A percentile compares a stretch with the other conserved stretches of the same genome.
Evolutionary conservation across 1,284 basidiomycete species (phyloP).

Genomic region (Naganishia sp.): DNA sequence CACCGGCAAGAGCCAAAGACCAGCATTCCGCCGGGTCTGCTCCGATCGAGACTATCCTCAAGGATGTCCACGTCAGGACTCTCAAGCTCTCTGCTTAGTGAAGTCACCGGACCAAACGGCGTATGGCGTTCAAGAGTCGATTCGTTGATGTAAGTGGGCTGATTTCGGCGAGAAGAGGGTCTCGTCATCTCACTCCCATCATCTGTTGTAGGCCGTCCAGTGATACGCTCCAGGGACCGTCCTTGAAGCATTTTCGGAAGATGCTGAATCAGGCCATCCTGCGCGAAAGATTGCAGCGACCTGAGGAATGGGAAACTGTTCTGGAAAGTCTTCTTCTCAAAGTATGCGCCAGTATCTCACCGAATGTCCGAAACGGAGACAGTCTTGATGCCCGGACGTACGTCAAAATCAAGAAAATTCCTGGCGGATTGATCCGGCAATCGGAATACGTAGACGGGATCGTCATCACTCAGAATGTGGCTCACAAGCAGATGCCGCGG

Average conservation of each 20-base stretch:
- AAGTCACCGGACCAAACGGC: slow-evolving; percentile 21
- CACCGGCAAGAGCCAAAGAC: background rate
- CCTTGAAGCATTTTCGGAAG: slow-evolving; percentile 79
- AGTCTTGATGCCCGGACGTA: slow-evolving; percentile 88
- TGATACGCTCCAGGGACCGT: slow-evolving; percentile 72
- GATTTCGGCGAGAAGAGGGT: background rate
- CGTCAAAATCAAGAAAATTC: slow-evolving; percentile 98
- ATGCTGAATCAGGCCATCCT: slow-evolving; percentile 74
- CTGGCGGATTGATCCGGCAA: slow-evolving; percentile 85
- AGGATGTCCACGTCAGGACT: slow-evolving; percentile 29
- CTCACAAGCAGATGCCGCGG: slow-evolving; percentile 73
- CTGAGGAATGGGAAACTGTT: slow-evolving; percentile 80
- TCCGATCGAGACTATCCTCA: slow-evolving; percentile 29
- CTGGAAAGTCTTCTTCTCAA: slow-evolving; percentile 64
- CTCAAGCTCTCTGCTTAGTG: slow-evolving; percentile 32
- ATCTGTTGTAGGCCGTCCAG: slow-evolving; percentile 60
- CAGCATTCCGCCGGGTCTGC: slow-evolving; percentile 13
- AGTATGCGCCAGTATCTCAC: slow-evolving; percentile 50
- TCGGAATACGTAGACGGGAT: slow-evolving; percentile 97
- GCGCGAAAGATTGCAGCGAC: slow-evolving; percentile 71
- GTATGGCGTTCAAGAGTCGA: slow-evolving; percentile 50
- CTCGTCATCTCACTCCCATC: slow-evolving; percentile 6
- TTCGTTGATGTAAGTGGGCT: slow-evolving; percentile 40
- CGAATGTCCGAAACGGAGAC: slow-evolving; percentile 64
- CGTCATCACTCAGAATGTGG: slow-evolving; percentile 96